Conservation (phyloP, 768 basidiomycete species). For the Tylopilus sp. region DNA sequence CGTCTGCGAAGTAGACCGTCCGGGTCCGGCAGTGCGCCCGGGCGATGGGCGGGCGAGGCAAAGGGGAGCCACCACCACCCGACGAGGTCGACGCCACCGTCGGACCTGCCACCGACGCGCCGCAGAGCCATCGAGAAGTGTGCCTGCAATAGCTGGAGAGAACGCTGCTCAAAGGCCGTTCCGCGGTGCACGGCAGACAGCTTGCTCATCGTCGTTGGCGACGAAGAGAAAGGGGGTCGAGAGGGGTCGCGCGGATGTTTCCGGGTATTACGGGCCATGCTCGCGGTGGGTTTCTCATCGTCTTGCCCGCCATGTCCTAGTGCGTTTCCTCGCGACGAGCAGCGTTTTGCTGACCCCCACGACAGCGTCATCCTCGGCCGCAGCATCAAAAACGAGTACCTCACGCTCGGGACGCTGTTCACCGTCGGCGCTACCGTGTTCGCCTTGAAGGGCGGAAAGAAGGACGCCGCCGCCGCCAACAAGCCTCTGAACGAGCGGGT, state of each 20-base stretch:
- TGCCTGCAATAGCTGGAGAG: constrained; percentile 55
- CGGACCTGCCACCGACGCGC: constrained; percentile 81
- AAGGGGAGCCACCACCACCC: constrained; percentile 93
- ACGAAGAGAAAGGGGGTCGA: background rate
- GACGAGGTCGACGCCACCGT: constrained; percentile 84
- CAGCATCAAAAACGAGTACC: constrained; percentile 76
- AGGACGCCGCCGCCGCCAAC: constrained; percentile 37
- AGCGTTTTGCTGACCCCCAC: constrained; percentile 2
- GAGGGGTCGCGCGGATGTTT: constrained; percentile 19
- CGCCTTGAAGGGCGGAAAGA: constrained; percentile 56
- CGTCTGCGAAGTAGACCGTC: constrained; percentile 39
- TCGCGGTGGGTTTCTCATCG: background rate
- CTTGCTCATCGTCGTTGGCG: background rate
- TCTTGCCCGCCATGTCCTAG: constrained; percentile 42
- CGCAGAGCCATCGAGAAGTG: constrained; percentile 76
- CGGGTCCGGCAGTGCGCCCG: constrained; percentile 13
- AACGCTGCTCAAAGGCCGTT: constrained; percentile 69
- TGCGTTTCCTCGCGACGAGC: constrained; percentile 22
- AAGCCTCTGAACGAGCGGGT: constrained; percentile 51
- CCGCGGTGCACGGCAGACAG: constrained; percentile 68
- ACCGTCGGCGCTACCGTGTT: constrained; percentile 53
- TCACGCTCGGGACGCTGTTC: constrained; percentile 65
- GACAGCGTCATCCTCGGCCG: constrained; percentile 74
- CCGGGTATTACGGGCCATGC: background rate
- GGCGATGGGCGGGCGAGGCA: background rate